These are phyloP conservation scores for Arthroderma uncinatum DNA, from an alignment of 2,329 filamentous ascomycete genomes.

Conservation along the genomic window DNA sequence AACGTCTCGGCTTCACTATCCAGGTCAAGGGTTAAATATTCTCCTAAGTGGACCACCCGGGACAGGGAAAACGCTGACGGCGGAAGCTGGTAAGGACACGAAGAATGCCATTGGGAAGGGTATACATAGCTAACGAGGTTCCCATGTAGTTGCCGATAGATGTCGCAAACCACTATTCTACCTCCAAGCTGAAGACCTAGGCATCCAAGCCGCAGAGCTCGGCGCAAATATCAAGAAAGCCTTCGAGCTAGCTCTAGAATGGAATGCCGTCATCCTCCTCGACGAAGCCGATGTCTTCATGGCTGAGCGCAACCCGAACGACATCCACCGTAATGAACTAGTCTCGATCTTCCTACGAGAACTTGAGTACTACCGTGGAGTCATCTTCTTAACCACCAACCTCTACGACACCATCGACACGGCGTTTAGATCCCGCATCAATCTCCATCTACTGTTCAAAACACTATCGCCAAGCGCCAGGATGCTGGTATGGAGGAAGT, in stretches of 20 bases:
- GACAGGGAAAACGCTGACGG: slow-evolving; percentile 28
- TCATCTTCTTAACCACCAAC: slow-evolving; percentile 26
- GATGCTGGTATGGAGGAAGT: slow-evolving; percentile 38
- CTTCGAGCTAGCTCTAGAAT: slow-evolving; percentile 21
- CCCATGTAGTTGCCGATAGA: slow-evolving; percentile 9
- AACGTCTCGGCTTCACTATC: background rate
- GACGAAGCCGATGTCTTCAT: slow-evolving; percentile 24
- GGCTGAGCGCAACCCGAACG: slow-evolving; percentile 14
- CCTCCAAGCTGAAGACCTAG: slow-evolving; percentile 15
- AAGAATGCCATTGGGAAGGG: slow-evolving; percentile 14
- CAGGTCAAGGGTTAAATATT: slow-evolving; percentile 8
- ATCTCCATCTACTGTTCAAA: slow-evolving; percentile 39
- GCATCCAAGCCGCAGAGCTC: slow-evolving; percentile 14
- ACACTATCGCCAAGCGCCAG: slow-evolving; percentile 32
- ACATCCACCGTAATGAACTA: slow-evolving; percentile 19
- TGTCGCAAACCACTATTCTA: slow-evolving; percentile 8
- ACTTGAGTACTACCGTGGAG: slow-evolving; percentile 21
- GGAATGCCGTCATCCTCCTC: slow-evolving; percentile 18
- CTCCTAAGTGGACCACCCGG: slow-evolving; percentile 17
- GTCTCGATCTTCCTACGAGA: slow-evolving; percentile 18
- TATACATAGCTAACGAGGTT: slow-evolving; percentile 17
- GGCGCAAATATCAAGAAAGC: slow-evolving; percentile 18
- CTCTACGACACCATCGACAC: slow-evolving; percentile 24
- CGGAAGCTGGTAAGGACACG: slow-evolving; percentile 19
- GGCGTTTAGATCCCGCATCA: slow-evolving; percentile 36